phyloP scores from a whole-genome alignment of 2,329 filamentous ascomycete species.

The Aspergillus aculeatus region DNA sequence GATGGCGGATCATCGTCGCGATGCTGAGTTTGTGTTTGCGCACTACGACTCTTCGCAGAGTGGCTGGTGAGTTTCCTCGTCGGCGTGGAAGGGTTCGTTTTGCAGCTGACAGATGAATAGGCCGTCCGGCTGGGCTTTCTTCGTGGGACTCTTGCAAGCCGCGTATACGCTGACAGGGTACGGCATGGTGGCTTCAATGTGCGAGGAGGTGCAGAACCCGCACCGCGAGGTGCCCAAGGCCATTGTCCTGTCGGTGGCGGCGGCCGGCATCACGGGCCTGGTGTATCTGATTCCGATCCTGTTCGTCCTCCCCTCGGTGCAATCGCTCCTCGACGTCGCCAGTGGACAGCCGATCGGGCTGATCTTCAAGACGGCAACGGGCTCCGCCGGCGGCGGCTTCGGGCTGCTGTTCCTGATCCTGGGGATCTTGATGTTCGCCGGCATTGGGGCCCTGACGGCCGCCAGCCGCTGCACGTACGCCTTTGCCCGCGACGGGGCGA shows the following conservation, averaged over 20 bases:
- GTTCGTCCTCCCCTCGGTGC: constrained; percentile 70
- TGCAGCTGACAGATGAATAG: constrained; percentile 26
- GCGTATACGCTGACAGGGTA: constrained; percentile 55
- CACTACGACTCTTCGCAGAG: constrained; percentile 66
- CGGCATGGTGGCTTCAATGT: constrained; percentile 71
- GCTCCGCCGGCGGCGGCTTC: constrained; percentile 70
- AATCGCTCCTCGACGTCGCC: constrained; percentile 62
- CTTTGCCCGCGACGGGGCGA: constrained; percentile 72
- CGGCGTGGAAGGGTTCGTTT: background rate
- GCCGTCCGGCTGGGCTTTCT: constrained; percentile 70
- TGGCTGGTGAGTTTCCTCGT: constrained; percentile 53
- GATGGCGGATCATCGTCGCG: constrained; percentile 59
- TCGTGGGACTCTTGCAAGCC: constrained; percentile 67
- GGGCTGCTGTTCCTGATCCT: constrained; percentile 73
- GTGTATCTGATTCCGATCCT: constrained; percentile 71
- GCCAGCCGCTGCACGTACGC: constrained; percentile 73
- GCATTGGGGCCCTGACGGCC: constrained; percentile 71
- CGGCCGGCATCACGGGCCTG: constrained; percentile 64
- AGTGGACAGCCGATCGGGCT: constrained; percentile 74
- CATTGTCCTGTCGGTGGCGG: constrained; percentile 67
- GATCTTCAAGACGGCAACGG: constrained; percentile 73
- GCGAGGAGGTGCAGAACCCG: constrained; percentile 69
- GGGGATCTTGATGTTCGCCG: constrained; percentile 74
- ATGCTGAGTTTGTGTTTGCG: constrained; percentile 64
- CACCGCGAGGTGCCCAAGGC: constrained; percentile 68